Conservation (phyloP, 768 basidiomycete genomes). For the Podaxis sp. region DNA sequence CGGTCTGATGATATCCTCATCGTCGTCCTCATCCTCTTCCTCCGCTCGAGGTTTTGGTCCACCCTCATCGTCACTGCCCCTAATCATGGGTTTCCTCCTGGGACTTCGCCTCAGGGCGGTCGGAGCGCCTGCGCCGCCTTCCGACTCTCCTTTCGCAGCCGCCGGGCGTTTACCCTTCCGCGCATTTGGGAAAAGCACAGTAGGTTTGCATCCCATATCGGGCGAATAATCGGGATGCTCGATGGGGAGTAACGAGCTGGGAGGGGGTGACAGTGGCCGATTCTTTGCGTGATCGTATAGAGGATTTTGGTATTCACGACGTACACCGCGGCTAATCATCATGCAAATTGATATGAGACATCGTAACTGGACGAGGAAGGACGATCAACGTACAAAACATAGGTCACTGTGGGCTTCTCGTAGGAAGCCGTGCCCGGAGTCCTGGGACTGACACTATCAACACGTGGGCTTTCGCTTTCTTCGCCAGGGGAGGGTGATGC, state of each 20-base stretch:
- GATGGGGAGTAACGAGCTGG: conserved; percentile 54
- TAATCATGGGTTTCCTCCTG: conserved; percentile 3
- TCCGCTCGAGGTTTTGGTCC: conserved; percentile 4
- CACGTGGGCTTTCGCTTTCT: conserved; percentile 33
- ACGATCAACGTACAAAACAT: conserved; percentile 63
- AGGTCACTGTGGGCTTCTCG: conserved; percentile 65
- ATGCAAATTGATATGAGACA: conserved; percentile 17
- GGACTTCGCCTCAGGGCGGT: conserved; percentile 13
- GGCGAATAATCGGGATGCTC: conserved; percentile 70
- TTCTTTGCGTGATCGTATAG: conserved; percentile 47
- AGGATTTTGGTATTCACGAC: conserved; percentile 63
- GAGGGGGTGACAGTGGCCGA: conserved; percentile 42
- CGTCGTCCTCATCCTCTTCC: conserved; percentile 11
- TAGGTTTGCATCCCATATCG: conserved; percentile 51
- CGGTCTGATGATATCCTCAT: conserved; percentile 8
- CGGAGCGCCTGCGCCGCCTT: conserved; percentile 1
- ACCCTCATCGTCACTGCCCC: conserved; percentile 9
- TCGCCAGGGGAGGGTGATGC: conserved; percentile 31
- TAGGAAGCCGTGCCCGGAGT: conserved; percentile 40
- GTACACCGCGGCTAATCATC: conserved; percentile 62
- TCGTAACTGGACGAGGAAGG: conserved; percentile 38
- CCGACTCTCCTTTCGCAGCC: neutral
- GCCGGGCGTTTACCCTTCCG: conserved; percentile 18
- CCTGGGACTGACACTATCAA: conserved; percentile 27
- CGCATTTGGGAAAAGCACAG: conserved; percentile 50